These are phyloP conservation scores for Rozella allomycis DNA, from an alignment of 371 early-diverging fungal genomes.

Conservation along the genomic window DNA sequence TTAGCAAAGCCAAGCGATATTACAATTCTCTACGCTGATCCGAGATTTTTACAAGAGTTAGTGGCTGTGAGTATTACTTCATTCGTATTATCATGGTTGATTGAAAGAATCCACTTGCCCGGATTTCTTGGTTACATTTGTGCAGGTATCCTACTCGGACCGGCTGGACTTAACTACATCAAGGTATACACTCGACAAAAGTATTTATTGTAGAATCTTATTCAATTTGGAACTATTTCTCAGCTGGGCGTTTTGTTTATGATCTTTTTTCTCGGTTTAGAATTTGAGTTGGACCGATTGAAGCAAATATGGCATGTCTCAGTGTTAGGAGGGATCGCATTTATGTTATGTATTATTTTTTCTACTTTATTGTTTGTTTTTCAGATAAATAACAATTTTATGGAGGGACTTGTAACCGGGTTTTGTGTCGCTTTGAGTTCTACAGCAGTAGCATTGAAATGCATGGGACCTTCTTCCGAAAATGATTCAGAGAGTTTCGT, in stretches of 20 bases:
- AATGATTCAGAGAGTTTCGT: constrained; percentile 1
- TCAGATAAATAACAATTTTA: constrained; percentile 13
- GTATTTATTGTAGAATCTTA: constrained; percentile 12
- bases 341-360: constrained; percentile 17
- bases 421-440: constrained; percentile 26
- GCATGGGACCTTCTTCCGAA: constrained; percentile 22
- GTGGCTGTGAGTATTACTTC: constrained; percentile 21
- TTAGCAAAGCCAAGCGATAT: constrained; percentile 28
- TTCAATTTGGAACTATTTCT: constrained; percentile 29
- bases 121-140: constrained; percentile 39
- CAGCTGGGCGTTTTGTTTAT: constrained; percentile 35
- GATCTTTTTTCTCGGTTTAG: constrained; percentile 34
- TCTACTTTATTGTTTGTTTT: constrained; percentile 16
- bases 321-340: constrained; percentile 21
- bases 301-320: constrained; percentile 27
- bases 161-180: constrained; percentile 19
- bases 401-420: constrained; percentile 28
- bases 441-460: constrained; percentile 32
- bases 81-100: constrained; percentile 21
- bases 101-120: constrained; percentile 20
- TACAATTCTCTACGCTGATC: constrained; percentile 12
- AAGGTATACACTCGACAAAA: constrained; percentile 11
- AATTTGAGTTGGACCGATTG: constrained; percentile 30
- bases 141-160: constrained; percentile 31
- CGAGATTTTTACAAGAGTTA: constrained; percentile 28